Evolutionary conservation across 2,329 filamentous ascomycete species (phyloP).

Genomic region (Colletotrichum falcatum): DNA sequence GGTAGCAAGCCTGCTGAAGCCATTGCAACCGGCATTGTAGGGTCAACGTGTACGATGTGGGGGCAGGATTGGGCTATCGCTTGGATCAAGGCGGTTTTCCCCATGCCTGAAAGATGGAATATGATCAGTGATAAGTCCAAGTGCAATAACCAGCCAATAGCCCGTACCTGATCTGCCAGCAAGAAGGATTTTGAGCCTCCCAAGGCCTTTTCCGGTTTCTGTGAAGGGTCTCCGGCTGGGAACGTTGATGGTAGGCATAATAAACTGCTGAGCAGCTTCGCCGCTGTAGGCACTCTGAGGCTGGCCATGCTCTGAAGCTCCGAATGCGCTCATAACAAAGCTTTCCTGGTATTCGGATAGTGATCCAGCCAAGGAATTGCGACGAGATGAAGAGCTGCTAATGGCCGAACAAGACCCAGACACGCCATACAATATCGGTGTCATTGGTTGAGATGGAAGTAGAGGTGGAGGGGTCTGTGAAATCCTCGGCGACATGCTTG

Average conservation of each 20-base stretch:
- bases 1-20: constrained; percentile 24
- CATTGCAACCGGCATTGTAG: constrained; percentile 53
- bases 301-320: constrained; percentile 31
- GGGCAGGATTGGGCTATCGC: constrained; percentile 88
- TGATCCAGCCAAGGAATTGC: constrained; percentile 63
- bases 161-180: constrained; percentile 79
- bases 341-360: constrained; percentile 55
- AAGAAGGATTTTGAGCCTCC: constrained; percentile 88
- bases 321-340: constrained; percentile 45
- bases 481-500: constrained; percentile 21
- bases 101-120: constrained; percentile 68
- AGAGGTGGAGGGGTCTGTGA: constrained; percentile 32
- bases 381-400: constrained; percentile 64
- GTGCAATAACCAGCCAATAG: constrained; percentile 12
- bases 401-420: constrained; percentile 56
- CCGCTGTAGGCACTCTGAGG: constrained; percentile 54
- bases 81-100: constrained; percentile 91
- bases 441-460: constrained; percentile 57
- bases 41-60: constrained; percentile 94
- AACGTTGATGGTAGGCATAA: constrained; percentile 97
- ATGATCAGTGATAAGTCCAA: constrained; percentile 38
- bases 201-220: constrained; percentile 83
- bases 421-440: constrained; percentile 57
- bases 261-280: constrained; percentile 76
- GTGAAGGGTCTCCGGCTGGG: constrained; percentile 91